Conservation (phyloP, 2,329 filamentous ascomycete species). For the Magnaporthiopsis rhizophila region DNA sequence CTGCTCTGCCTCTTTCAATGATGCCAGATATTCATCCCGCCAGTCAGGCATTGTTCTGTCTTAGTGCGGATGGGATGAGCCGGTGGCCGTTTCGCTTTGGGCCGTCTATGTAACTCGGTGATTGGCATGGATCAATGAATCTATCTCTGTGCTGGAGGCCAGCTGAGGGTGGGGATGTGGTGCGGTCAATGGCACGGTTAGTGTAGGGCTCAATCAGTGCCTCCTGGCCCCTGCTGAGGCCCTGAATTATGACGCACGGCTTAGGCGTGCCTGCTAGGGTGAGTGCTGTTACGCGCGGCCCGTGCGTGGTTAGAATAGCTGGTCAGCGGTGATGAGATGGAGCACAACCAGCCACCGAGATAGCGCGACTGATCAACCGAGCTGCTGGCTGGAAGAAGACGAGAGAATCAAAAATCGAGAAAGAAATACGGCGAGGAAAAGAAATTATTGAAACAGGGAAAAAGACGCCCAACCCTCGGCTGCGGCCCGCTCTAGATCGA, state of each 20-base stretch:
- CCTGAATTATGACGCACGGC: background rate
- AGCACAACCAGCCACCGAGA: background rate
- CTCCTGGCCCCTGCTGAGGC: background rate
- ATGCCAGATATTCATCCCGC: constrained; percentile 72
- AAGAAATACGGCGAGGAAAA: background rate
- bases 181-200: background rate
- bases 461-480: constrained; percentile 12
- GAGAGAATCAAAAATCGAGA: background rate
- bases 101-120: background rate
- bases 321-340: background rate
- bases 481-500: background rate
- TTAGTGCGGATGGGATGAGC: constrained; percentile 6
- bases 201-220: background rate
- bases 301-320: background rate
- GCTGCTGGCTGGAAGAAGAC: background rate
- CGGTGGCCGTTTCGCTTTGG: constrained; percentile 1
- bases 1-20: constrained; percentile 63
- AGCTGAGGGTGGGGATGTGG: background rate
- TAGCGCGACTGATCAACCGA: background rate
- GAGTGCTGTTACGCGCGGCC: background rate
- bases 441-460: constrained; percentile 20
- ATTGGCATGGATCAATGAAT: background rate
- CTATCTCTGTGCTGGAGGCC: background rate
- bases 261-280: background rate
- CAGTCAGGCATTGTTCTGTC: constrained; percentile 51